A percentile compares a stretch with the other conserved stretches of the same genome.
phyloP scores from a whole-genome alignment of 2,329 filamentous ascomycete genomes.

The Ambrosiella cleistominuta region DNA sequence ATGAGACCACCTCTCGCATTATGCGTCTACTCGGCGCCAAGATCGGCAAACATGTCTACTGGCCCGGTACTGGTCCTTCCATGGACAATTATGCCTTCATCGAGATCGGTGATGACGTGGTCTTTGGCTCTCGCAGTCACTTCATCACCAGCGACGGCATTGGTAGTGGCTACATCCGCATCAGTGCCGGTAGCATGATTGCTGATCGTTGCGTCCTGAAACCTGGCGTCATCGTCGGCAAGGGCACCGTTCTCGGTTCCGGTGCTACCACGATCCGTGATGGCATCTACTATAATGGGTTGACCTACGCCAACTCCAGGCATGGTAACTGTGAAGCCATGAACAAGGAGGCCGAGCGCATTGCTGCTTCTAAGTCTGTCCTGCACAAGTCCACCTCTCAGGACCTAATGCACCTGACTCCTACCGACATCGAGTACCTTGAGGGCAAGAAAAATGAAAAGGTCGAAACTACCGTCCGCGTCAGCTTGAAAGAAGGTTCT shows the following conservation, averaged over 20 bases:
- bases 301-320: constrained; percentile 35
- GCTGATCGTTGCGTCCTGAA: constrained; percentile 36
- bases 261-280: constrained; percentile 32
- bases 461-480: not conserved
- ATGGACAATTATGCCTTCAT: constrained; percentile 37
- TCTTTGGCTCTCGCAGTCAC: constrained; percentile 38
- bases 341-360: not conserved
- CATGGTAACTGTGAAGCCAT: constrained; percentile 31
- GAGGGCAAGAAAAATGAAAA: not conserved
- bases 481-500: not conserved
- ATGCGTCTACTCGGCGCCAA: constrained; percentile 33
- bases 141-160: constrained; percentile 34
- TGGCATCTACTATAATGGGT: constrained; percentile 26
- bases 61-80: constrained; percentile 37
- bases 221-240: constrained; percentile 32
- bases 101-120: constrained; percentile 39
- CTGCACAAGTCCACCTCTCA: not conserved
- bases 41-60: constrained; percentile 36
- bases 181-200: constrained; percentile 35
- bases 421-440: not conserved
- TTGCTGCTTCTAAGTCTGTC: not conserved
- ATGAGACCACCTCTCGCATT: constrained; percentile 34
- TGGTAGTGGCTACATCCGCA: constrained; percentile 29
- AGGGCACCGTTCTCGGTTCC: constrained; percentile 33
- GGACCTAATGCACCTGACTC: constrained; percentile 1